A percentile compares a stretch with the other conserved stretches of the same genome.
phyloP scores from a whole-genome alignment of 2,329 filamentous ascomycete genomes.

The Xylaria sp. region DNA sequence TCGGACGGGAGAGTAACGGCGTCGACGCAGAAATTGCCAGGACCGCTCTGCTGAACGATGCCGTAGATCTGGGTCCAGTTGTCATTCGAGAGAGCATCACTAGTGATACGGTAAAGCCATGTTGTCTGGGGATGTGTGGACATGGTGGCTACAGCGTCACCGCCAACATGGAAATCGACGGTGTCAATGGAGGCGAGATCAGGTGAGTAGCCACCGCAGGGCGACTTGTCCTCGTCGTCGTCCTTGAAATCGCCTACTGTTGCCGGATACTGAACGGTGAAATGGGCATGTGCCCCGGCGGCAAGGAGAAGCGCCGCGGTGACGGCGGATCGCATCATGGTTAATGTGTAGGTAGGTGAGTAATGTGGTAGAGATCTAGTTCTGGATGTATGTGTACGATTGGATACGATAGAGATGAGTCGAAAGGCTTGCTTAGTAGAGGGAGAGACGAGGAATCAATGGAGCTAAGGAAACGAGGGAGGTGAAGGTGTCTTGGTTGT shows the following conservation, averaged over 20 bases:
- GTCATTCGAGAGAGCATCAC: constrained; percentile 51
- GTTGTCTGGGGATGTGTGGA: constrained; percentile 58
- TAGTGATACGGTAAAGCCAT: constrained; percentile 64
- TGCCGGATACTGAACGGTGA: constrained; percentile 55
- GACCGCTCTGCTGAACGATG: constrained; percentile 59
- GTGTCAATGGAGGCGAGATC: constrained; percentile 47
- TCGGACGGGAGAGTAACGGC: constrained; percentile 53
- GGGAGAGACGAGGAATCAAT: background rate
- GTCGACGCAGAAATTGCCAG: constrained; percentile 60
- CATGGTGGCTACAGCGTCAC: constrained; percentile 56
- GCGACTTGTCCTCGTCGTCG: constrained; percentile 50
- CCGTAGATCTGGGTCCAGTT: constrained; percentile 63
- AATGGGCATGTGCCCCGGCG: constrained; percentile 56
- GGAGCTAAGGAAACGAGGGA: background rate
- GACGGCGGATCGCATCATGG: constrained; percentile 45
- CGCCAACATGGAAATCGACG: constrained; percentile 62
- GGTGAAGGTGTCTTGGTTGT: constrained; percentile 20
- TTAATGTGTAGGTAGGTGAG: constrained; percentile 41
- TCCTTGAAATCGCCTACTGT: constrained; percentile 57
- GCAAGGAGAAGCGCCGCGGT: constrained; percentile 45
- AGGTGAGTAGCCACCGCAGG: constrained; percentile 61
- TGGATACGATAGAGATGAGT: background rate
- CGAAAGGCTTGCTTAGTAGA: background rate
- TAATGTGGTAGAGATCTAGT: background rate
- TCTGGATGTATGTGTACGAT: background rate